Conservation (phyloP, 2,329 filamentous ascomycete species). For the Pezicula radicicola region DNA sequence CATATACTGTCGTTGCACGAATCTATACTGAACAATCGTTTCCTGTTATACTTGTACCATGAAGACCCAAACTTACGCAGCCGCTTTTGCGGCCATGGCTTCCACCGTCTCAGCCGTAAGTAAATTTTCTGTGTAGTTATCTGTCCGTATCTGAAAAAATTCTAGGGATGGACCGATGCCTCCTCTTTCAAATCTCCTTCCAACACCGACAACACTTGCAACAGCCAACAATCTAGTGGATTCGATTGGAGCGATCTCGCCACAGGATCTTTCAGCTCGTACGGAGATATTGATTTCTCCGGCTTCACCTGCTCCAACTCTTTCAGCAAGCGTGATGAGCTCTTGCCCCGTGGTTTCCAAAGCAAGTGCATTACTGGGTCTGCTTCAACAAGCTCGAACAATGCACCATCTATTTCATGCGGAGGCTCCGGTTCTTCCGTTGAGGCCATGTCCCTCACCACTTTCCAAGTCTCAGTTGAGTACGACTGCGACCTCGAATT, state of each 20-base stretch:
- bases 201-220: conserved; percentile 77
- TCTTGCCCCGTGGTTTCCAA: conserved; percentile 36
- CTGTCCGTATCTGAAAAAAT: conserved; percentile 9
- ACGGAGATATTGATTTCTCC: conserved; percentile 70
- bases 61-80: conserved; percentile 32
- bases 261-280: conserved; percentile 59
- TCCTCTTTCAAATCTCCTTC: conserved; percentile 62
- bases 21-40: conserved; percentile 8
- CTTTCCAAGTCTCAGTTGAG: conserved; percentile 70
- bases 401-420: conserved; percentile 54
- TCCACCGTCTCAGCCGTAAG: conserved; percentile 42
- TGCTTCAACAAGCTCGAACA: conserved; percentile 38
- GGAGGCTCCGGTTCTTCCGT: conserved; percentile 36
- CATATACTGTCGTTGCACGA: conserved; percentile 4
- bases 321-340: conserved; percentile 54
- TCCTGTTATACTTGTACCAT: conserved; percentile 30
- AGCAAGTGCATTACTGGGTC: conserved; percentile 60
- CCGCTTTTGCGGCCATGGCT: conserved; percentile 41
- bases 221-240: conserved; percentile 62
- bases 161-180: conserved; percentile 45
- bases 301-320: conserved; percentile 68
- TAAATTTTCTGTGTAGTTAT: conserved; percentile 5
- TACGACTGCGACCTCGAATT: conserved; percentile 80
- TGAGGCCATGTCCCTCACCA: conserved; percentile 69
- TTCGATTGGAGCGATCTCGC: conserved; percentile 69